These are phyloP conservation scores for Scytalidium lignicola DNA, from an alignment of 2,329 filamentous ascomycete species.

Conservation along the genomic window DNA sequence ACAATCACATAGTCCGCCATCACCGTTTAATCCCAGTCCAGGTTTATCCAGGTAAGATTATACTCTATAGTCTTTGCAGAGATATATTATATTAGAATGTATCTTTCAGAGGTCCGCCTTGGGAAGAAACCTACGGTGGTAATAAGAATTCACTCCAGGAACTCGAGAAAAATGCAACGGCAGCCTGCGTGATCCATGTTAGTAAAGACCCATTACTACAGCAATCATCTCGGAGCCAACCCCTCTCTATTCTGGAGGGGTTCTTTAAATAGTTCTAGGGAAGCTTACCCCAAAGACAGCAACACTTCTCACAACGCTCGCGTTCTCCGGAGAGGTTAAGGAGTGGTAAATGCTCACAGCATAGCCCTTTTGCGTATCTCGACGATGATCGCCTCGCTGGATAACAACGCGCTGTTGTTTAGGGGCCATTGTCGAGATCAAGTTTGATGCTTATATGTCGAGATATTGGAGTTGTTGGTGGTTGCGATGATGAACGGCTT, in stretches of 20 bases:
- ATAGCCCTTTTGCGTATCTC: slow-evolving; percentile 44
- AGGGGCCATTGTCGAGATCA: slow-evolving; percentile 50
- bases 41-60: background rate
- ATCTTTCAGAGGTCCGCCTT: background rate
- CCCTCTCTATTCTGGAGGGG: no score
- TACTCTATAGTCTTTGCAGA: background rate
- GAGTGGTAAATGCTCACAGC: slow-evolving; percentile 55
- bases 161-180: slow-evolving; percentile 62
- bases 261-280: background rate
- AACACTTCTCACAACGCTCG: slow-evolving; percentile 62
- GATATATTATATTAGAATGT: background rate
- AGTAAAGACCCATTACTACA: slow-evolving; percentile 1
- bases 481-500: background rate
- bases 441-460: background rate
- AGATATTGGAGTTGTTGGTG: background rate
- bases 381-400: slow-evolving; percentile 39
- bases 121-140: slow-evolving; percentile 48
- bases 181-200: slow-evolving; percentile 42
- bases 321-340: slow-evolving; percentile 63
- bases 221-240: no score
- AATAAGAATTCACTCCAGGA: slow-evolving; percentile 63
- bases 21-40: background rate
- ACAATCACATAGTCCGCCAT: background rate
- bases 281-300: slow-evolving; percentile 62
- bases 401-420: slow-evolving; percentile 52